phyloP scores from a whole-genome alignment of 1,284 basidiomycete genomes.

The Cystobasidium pallidum region DNA sequence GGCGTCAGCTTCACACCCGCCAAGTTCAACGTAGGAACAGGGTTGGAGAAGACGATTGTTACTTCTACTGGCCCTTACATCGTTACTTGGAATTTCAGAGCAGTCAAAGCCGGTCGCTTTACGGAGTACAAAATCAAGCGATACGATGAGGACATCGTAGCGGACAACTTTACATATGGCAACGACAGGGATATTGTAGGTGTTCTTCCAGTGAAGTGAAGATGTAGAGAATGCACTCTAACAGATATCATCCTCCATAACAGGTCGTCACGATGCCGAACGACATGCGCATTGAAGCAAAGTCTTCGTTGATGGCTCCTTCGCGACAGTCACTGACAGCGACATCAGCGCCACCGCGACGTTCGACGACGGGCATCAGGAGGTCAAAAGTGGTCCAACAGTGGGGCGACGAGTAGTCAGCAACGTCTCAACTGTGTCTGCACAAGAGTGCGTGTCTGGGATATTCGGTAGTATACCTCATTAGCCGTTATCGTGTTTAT shows the following conservation, averaged over 20 bases:
- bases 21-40: conserved; percentile 89
- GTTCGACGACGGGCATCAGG: conserved; percentile 45
- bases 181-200: conserved; percentile 90
- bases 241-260: no score
- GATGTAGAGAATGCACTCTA: no score
- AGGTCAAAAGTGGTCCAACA: conserved; percentile 45
- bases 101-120: conserved; percentile 86
- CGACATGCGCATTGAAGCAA: conserved; percentile 90
- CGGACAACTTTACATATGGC: conserved; percentile 94
- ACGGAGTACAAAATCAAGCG: conserved; percentile 92
- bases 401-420: conserved; percentile 21
- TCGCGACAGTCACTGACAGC: conserved; percentile 71
- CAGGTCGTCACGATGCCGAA: conserved; percentile 85
- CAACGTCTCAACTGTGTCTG: background rate
- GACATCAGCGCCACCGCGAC: conserved; percentile 32
- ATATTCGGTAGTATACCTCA: no score
- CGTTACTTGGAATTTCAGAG: conserved; percentile 72
- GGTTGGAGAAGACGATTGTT: conserved; percentile 91
- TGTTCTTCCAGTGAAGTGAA: no score
- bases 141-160: conserved; percentile 84
- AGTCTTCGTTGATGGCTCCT: conserved; percentile 84
- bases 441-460: background rate
- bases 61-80: conserved; percentile 86
- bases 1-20: conserved; percentile 85
- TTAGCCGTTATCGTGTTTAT: no score